Evolutionary conservation across 2,329 filamentous ascomycete genomes (phyloP).

Genomic region (Cytospora piceae): DNA sequence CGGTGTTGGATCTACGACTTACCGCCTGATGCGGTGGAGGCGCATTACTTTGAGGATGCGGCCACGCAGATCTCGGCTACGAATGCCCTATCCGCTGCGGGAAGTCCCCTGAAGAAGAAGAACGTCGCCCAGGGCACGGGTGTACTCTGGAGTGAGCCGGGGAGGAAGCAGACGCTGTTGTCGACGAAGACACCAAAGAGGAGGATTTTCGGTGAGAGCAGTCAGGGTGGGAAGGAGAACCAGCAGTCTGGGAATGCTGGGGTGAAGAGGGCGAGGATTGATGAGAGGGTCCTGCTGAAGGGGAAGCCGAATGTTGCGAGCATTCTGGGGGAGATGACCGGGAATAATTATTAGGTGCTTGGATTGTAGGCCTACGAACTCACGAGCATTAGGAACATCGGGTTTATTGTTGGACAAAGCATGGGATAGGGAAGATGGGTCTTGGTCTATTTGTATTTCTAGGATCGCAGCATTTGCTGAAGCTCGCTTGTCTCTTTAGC

Average conservation of each 20-base stretch:
- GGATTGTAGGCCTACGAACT: not conserved
- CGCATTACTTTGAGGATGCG: conserved; percentile 68
- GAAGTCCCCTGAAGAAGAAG: conserved; percentile 28
- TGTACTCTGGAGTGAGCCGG: conserved; percentile 11
- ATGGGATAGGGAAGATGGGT: not conserved
- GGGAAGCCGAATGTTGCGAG: conserved; percentile 72
- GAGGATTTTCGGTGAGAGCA: conserved; percentile 4
- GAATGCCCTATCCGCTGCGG: conserved; percentile 31
- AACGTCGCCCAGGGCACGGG: conserved; percentile 32
- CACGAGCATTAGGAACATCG: not conserved
- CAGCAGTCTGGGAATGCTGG: conserved; percentile 41
- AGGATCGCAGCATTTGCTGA: conserved; percentile 12
- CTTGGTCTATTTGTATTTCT: conserved; percentile 25
- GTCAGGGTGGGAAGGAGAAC: conserved; percentile 48
- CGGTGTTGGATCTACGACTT: conserved; percentile 82
- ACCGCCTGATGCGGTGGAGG: conserved; percentile 63
- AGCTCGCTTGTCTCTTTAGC: not conserved
- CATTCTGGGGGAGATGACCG: conserved; percentile 73
- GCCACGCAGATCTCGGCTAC: conserved; percentile 51
- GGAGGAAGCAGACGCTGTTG: conserved; percentile 7
- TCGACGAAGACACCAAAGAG: conserved; percentile 15
- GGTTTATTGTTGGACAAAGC: conserved; percentile 2
- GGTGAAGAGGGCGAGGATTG: conserved; percentile 61
- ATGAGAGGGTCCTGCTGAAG: conserved; percentile 65
- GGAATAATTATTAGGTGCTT: conserved; percentile 34